Percentiles rank a stretch among this genome's conserved stretches.
These are phyloP conservation scores for Coemansia sp. DNA, from an alignment of 192 early-diverging fungal genomes.

Conservation along the genomic window DNA sequence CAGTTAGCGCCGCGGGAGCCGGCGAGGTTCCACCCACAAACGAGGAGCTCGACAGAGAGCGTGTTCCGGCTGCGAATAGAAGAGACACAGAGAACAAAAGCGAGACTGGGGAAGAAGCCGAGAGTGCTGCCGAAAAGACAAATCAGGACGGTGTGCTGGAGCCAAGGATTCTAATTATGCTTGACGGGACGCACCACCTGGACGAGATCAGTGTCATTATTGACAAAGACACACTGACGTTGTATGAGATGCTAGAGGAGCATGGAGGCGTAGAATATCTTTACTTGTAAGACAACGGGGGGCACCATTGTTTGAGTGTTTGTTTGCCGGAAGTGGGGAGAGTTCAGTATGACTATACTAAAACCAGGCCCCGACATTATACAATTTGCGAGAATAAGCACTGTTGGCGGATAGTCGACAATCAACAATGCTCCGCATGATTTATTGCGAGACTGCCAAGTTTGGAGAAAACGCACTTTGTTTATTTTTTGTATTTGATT, in stretches of 20 bases:
- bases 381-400: neutral
- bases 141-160: conserved; percentile 6
- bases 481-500: neutral
- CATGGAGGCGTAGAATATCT: conserved; percentile 42
- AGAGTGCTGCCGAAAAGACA: neutral
- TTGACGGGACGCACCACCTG: conserved; percentile 47
- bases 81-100: neutral
- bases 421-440: neutral
- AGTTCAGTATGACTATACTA: neutral
- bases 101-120: neutral
- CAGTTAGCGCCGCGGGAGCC: neutral
- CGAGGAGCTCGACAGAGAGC: neutral
- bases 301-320: neutral
- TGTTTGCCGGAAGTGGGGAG: neutral
- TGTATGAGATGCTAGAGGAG: conserved; percentile 17
- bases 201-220: conserved; percentile 44
- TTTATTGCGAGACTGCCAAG: neutral
- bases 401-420: neutral
- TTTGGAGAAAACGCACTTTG: neutral
- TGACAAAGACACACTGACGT: conserved; percentile 22
- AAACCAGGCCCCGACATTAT: neutral
- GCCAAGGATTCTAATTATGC: conserved; percentile 11
- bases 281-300: conserved; percentile 5
- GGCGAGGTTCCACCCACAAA: neutral
- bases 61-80: neutral